Base-by-base conservation (phyloP, 2,329 filamentous ascomycete species). In the Aureobasidium sp. region DNA sequence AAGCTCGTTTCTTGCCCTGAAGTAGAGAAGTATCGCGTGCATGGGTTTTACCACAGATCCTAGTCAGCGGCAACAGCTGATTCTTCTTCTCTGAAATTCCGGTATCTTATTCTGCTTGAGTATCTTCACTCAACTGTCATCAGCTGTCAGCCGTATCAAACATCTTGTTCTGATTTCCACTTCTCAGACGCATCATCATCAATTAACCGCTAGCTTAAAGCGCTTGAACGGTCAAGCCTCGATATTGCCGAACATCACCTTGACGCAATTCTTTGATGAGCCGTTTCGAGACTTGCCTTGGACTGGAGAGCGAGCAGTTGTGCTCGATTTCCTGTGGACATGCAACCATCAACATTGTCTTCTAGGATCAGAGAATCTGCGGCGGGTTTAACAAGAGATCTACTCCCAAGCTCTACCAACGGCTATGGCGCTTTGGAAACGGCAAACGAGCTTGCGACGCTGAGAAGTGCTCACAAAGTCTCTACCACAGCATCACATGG, bases 1-100 rank as follows among this genome's bases (percentile, higher is more conserved):
- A 27, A 41, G 39, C 53, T 57, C 55, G 32, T 59, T 39, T 51
- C 13, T 60, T 60, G 34, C 57, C 57, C 46, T 43, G 34, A 60
- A 60, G 44, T 26, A 41, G 44, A 36, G 36, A 60, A 51, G 57
- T 50, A 47, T 60, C 36, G 57, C 44, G 34, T 51, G 46, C 46
- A 36, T 26, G 32, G 15, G n/a, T 13, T 6, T 36, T 20, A 34
- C 24, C 41, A 44, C 24, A 24, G n/a, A 37, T 46, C 29, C 43
- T 27, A 20, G 55, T 59, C 43, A 59, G 55, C 55, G 46, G 39
- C 20, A 36, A 13, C 32, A 48, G 32, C 29, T 34, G 43, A 3
- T 26, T 24, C 20, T 47, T 59, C 32, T 48, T 48, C 32, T 55
- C n/a, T 17, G 26, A 13, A 17, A 24, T 20, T 32, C 24, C 29